Percentiles rank a stretch among this genome's conserved stretches.
Evolutionary conservation across 805 yeast genomes (phyloP).

Genomic region (Cyberlindnera maritima): DNA sequence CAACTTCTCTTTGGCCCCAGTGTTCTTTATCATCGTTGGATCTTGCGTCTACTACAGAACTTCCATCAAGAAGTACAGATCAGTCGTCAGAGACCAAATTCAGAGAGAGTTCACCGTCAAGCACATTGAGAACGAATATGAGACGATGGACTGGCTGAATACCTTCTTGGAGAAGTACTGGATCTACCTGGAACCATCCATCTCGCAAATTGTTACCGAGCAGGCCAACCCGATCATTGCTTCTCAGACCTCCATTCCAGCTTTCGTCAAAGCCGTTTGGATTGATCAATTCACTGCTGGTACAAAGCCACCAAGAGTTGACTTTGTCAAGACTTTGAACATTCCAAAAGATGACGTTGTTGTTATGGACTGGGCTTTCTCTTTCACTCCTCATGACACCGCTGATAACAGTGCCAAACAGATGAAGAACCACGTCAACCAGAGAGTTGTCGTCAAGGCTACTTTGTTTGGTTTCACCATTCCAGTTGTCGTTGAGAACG

Average conservation of each 20-base stretch:
- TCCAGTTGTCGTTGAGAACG: slow-evolving; percentile 77
- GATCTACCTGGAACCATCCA: slow-evolving; percentile 85
- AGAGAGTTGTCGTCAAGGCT: slow-evolving; percentile 72
- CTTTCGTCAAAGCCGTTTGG: slow-evolving; percentile 80
- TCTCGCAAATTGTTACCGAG: slow-evolving; percentile 80
- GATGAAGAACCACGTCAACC: slow-evolving; percentile 79
- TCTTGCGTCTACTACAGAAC: slow-evolving; percentile 75
- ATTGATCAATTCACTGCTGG: slow-evolving; percentile 89
- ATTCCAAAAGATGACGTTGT: slow-evolving; percentile 91
- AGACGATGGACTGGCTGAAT: slow-evolving; percentile 95
- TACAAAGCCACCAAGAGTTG: slow-evolving; percentile 93
- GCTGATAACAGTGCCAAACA: slow-evolving; percentile 86
- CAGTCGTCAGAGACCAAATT: slow-evolving; percentile 69
- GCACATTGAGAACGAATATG: slow-evolving; percentile 83
- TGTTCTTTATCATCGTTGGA: slow-evolving; percentile 66
- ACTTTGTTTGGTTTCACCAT: slow-evolving; percentile 78
- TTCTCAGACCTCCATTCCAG: slow-evolving; percentile 71
- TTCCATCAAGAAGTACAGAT: slow-evolving; percentile 76
- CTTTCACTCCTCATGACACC: slow-evolving; percentile 87
- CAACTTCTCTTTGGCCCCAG: slow-evolving; percentile 74
- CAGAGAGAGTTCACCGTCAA: slow-evolving; percentile 83
- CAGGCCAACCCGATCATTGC: slow-evolving; percentile 84
- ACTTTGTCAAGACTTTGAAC: slow-evolving; percentile 81
- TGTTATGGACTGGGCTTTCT: slow-evolving; percentile 96
- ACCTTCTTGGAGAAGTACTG: slow-evolving; percentile 87